phyloP scores from a whole-genome alignment of 1,284 basidiomycete genomes.

The Cutaneotrichosporon sp. region DNA sequence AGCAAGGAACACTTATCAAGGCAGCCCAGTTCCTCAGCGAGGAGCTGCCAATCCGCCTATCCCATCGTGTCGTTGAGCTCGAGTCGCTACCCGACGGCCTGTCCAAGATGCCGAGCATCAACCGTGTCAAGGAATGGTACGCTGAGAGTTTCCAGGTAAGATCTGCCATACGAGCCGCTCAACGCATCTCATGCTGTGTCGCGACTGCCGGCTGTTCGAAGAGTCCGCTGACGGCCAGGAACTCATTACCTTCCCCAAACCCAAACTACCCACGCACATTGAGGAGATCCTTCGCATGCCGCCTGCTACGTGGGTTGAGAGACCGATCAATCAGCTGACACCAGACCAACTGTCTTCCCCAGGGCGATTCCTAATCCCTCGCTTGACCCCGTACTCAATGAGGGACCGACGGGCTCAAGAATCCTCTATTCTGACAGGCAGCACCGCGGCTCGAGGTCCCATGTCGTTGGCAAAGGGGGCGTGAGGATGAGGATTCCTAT shows the following conservation, averaged over 20 bases:
- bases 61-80: conserved; percentile 93
- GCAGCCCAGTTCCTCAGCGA: conserved; percentile 78
- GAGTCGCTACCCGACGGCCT: conserved; percentile 91
- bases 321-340: too few species aligned
- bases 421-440: conserved; percentile 18
- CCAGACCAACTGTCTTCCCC: conserved; percentile 29
- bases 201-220: too few species aligned
- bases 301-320: conserved; percentile 46
- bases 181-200: too few species aligned
- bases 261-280: conserved; percentile 63
- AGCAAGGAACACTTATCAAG: conserved; percentile 75
- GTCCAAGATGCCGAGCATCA: conserved; percentile 85
- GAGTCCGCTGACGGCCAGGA: conserved; percentile 57
- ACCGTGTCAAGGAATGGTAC: conserved; percentile 97
- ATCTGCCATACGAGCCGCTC: conserved; percentile 20
- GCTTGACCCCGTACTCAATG: conserved; percentile 44
- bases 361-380: conserved; percentile 47
- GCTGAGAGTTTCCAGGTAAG: conserved; percentile 94
- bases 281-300: conserved; percentile 62
- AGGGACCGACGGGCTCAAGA: conserved; percentile 24
- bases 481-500: conserved; percentile 42
- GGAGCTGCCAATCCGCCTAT: conserved; percentile 80
- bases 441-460: conserved; percentile 12
- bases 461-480: conserved; percentile 16
- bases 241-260: conserved; percentile 73